Conservation (phyloP, 2,329 filamentous ascomycete species). For the Colletotrichum tamarilloi region DNA sequence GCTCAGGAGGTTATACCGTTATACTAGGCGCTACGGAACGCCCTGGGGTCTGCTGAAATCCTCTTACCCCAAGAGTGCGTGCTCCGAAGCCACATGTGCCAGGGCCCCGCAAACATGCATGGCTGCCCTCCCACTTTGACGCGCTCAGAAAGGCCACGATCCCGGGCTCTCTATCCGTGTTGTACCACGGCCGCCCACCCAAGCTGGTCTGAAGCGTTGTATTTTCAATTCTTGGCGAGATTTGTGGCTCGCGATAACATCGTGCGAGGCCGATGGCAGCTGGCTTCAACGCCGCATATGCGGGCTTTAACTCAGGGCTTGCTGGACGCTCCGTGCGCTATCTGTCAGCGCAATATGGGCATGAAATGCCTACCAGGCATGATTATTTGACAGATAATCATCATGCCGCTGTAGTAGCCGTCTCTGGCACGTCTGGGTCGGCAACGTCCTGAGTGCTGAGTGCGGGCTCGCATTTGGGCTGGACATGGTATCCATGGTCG, state of each 20-base stretch:
- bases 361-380: background rate
- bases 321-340: background rate
- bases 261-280: conserved; percentile 6
- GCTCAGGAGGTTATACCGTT: background rate
- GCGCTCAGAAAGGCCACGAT: conserved; percentile 9
- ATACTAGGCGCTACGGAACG: background rate
- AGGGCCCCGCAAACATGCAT: conserved; percentile 26
- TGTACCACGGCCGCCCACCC: conserved; percentile 1
- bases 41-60: conserved; percentile 11
- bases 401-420: background rate
- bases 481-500: conserved; percentile 23
- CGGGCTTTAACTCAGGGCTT: background rate
- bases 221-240: conserved; percentile 28
- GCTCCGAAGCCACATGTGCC: conserved; percentile 29
- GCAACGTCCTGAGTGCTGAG: conserved; percentile 4
- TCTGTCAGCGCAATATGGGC: background rate
- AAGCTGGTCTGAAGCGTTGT: conserved; percentile 1
- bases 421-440: background rate
- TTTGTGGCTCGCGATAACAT: conserved; percentile 9
- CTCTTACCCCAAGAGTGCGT: conserved; percentile 25
- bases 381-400: background rate
- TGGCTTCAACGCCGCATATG: background rate
- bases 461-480: conserved; percentile 18
- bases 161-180: background rate
- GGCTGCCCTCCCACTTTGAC: conserved; percentile 11